Evolutionary conservation across 108 stramenopile species (phyloP), one percentile per base, ranked within the genome.

Genomic region (Chaetoceros tenuissimus): DNA sequence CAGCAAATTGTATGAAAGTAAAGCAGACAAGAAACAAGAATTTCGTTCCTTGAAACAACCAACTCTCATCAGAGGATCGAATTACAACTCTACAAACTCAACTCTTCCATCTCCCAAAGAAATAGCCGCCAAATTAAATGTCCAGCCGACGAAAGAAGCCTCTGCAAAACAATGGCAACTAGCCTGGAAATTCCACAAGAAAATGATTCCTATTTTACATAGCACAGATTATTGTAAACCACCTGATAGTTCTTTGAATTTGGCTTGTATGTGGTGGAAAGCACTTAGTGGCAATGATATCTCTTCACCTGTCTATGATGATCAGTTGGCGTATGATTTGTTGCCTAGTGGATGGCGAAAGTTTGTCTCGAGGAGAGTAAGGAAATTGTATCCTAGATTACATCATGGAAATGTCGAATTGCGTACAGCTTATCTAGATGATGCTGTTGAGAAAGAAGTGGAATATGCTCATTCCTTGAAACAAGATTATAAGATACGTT

Each of bases 191-290:
- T 51, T 76, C 19, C 77, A 79, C 53, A 46, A 66, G 22, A 44
- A 52, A 5, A 10, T 71, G 43, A 51, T 87, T 28, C 67, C 74
- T 1, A 21, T 81, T 0, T 49, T 87, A 27, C 85, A 87, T 57
- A 44, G 29, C 17, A 65, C 49, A 19, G 85, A 87, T 55, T 26
- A 53, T 20, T 72, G 72, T 47, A 64, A 65, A 28, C 66, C 78
- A 3, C 62, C 51, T 21, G 82, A 87, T 67, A 74, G 60, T 26
- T 64, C 62, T 24, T 55, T 77, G 45, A 63, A 72, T 28, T 50
- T 87, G 58, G 72, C 76, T 3, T 78, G 77, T 28, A 51, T 87
- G 53, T 87, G 85, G 85, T 84, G 82, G 72, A 87, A 87, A 63
- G 82, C 82, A 16, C 29, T 87, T 23, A 46, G 71, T 3, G 80